Percentiles rank a stretch among this genome's conserved stretches.
Evolutionary conservation across 2,329 filamentous ascomycete species (phyloP).

Genomic region (Cladophialophora bantiana): DNA sequence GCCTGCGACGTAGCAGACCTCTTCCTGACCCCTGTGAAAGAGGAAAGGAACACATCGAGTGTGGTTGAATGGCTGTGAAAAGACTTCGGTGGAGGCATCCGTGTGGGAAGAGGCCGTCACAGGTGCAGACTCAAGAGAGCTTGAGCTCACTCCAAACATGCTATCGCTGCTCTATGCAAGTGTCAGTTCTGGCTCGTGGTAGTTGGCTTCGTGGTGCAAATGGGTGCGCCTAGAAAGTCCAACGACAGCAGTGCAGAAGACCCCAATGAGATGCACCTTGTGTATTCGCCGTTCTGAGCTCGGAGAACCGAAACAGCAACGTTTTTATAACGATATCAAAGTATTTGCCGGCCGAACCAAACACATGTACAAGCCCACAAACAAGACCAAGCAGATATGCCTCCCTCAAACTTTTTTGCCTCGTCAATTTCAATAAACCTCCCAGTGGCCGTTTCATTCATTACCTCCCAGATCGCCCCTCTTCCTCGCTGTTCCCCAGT

Average conservation of each 20-base stretch:
- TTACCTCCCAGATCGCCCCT: background rate
- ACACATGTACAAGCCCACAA: constrained; percentile 2
- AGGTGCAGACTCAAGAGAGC: too few relatives aligned
- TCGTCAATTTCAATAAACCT: background rate
- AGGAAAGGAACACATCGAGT: too few relatives aligned
- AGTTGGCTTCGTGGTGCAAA: background rate
- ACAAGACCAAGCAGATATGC: background rate
- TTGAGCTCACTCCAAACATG: too few relatives aligned
- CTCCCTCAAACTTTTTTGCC: constrained; percentile 2
- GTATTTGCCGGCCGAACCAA: background rate
- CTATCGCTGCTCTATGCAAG: too few relatives aligned
- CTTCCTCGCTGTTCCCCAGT: background rate
- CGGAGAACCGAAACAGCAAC: background rate
- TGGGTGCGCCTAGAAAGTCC: background rate
- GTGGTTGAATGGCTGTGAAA: too few relatives aligned
- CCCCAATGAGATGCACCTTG: background rate
- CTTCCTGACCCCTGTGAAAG: too few relatives aligned
- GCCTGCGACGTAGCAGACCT: too few relatives aligned
- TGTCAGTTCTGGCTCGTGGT: too few relatives aligned
- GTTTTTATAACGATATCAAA: background rate
- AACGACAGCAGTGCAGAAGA: background rate
- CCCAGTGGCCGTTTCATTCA: background rate
- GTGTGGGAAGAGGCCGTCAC: too few relatives aligned
- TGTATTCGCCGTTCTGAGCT: background rate
- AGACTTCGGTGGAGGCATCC: too few relatives aligned